Evolutionary conservation across 1,284 basidiomycete species (phyloP), one percentile per base, ranked within the genome.

Genomic region (Thecaphora thlaspeos): DNA sequence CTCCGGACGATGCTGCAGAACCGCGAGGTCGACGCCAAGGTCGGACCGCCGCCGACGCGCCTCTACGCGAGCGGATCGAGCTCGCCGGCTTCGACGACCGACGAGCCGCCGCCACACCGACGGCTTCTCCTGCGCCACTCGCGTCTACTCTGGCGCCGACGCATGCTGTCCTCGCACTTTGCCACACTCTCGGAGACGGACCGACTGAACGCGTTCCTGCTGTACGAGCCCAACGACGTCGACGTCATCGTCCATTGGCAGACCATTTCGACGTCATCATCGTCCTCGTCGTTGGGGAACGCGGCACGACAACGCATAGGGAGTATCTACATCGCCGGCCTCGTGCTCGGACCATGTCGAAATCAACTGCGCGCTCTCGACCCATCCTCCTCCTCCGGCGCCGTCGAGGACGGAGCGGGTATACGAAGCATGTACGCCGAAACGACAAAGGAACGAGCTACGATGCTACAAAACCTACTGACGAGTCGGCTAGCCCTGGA

Each of bases 401-500:
- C 22, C 14, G 18, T 21, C 23, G 24, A 37, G 17, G 26, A 26
- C 1, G 40, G 41, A 4, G 23, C 42, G 21, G 43, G 45, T 15
- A 41, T 61, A 4, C 41, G 70, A 3, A 68, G 61, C 45, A 48
- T 76, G 43, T 76, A 74, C 55, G 69, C 55, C 15, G 52, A 72
- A 48, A 71, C 73, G 28, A 47, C 55, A 0, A 46, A 48, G 26
- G 66, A 71, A 23, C 55, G 58, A 24, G 60, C 54, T 11, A 52
- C 44, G 11, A 22, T 73, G 19, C 48, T 68, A n/a, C 19, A 36
- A 2, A 59, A 59, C 26, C 39, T 77, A 2, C 34, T 51, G 2
- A 18, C 24, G 11, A 68, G 66, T 41, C 46, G 53, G 9, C 43
- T 76, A 0, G 47, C 40, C 4, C 12, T 5, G 3, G 68, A 70